Percentiles rank a stretch among this genome's conserved stretches.
phyloP scores from a whole-genome alignment of 441 rosid species.

The Gossypium lobatum region DNA sequence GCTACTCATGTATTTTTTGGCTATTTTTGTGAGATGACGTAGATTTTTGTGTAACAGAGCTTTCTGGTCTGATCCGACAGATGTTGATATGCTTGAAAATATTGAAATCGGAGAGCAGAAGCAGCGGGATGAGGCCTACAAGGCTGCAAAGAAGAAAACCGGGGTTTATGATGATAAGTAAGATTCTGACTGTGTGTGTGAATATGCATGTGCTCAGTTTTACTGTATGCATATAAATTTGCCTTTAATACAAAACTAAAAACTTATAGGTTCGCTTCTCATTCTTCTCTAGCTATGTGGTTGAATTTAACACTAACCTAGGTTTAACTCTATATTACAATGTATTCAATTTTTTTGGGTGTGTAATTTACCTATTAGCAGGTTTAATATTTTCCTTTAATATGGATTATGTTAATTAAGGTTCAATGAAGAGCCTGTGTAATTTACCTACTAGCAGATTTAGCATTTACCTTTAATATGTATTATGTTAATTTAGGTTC shows the following conservation, averaged over 20 bases:
- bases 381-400: neutral
- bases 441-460: neutral
- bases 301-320: neutral
- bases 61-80: constrained; percentile 49
- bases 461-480: neutral
- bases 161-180: constrained; percentile 86
- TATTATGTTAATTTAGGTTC: constrained; percentile 48
- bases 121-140: constrained; percentile 80
- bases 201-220: neutral
- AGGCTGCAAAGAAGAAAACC: constrained; percentile 82
- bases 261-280: neutral
- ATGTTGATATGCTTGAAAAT: constrained; percentile 94
- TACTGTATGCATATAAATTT: neutral
- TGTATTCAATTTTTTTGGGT: neutral
- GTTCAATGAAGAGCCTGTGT: neutral
- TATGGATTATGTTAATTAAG: neutral
- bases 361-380: neutral
- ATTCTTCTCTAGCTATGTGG: neutral
- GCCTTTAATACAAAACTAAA: neutral
- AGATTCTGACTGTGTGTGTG: constrained; percentile 13
- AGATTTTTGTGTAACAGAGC: constrained; percentile 30
- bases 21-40: constrained; percentile 6
- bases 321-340: neutral
- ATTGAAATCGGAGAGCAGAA: constrained; percentile 98
- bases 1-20: constrained; percentile 8